A percentile compares a stretch with the other conserved stretches of the same genome.
Evolutionary conservation across 1,284 basidiomycete species (phyloP).

Genomic region (Calocybe gambosa): DNA sequence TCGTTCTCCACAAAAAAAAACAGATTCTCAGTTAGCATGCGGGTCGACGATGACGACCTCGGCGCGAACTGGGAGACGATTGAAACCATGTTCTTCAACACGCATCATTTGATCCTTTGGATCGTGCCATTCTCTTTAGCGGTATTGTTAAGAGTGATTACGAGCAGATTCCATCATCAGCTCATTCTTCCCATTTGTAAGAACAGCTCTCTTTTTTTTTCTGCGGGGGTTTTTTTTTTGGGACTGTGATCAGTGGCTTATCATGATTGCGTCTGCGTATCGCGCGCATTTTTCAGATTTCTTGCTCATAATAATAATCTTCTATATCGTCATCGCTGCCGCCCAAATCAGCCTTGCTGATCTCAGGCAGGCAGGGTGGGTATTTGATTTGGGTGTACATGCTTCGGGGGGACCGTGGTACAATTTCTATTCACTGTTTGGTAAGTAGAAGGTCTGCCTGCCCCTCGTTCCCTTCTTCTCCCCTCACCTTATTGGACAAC

Average conservation of each 20-base stretch:
- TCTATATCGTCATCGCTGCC: slow-evolving; percentile 10
- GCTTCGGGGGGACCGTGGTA: slow-evolving; percentile 9
- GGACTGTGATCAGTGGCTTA: too few species aligned
- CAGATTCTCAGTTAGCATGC: slow-evolving; percentile 79
- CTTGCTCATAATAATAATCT: slow-evolving; percentile 8
- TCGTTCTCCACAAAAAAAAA: background rate
- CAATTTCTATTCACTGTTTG: slow-evolving; percentile 57
- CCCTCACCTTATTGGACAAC: too few species aligned
- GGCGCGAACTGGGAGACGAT: slow-evolving; percentile 63
- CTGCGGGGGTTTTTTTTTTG: too few species aligned
- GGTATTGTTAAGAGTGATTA: slow-evolving; percentile 75
- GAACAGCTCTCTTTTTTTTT: slow-evolving; percentile 20
- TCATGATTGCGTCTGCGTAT: too few species aligned
- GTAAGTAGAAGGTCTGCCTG: slow-evolving; percentile 34
- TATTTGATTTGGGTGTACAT: slow-evolving; percentile 12
- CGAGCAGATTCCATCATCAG: slow-evolving; percentile 78
- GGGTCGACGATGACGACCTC: slow-evolving; percentile 79
- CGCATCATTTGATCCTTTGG: slow-evolving; percentile 69
- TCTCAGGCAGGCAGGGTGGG: slow-evolving; percentile 11
- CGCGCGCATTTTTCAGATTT: too few species aligned
- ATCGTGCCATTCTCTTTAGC: slow-evolving; percentile 74
- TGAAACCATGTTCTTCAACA: slow-evolving; percentile 53
- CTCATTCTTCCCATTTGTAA: slow-evolving; percentile 86
- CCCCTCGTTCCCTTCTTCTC: too few species aligned
- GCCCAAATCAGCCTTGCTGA: slow-evolving; percentile 6